phyloP scores from a whole-genome alignment of 139 green algal species.

The Gonium pectorale region DNA sequence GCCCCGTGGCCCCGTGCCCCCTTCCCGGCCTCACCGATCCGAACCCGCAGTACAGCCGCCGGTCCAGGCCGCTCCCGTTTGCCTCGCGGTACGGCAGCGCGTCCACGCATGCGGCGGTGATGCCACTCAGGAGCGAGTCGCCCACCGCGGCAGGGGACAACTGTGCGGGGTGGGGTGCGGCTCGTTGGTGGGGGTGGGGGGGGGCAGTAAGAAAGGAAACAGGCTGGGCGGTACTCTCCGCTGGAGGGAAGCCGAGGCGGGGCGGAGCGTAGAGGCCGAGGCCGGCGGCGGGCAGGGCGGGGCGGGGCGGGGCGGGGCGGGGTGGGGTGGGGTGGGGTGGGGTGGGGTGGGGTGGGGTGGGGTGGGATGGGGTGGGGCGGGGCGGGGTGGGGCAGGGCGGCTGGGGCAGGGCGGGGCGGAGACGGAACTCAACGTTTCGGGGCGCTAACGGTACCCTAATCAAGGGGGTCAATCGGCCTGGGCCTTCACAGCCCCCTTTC shows the following conservation, averaged over 20 bases:
- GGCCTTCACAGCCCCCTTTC: not conserved
- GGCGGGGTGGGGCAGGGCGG: too few relatives aligned
- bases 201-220: not conserved
- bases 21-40: constrained; percentile 27
- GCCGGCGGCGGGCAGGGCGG: not conserved
- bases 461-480: not conserved
- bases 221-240: too few relatives aligned
- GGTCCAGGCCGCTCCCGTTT: constrained; percentile 47
- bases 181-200: not conserved
- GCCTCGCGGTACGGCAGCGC: constrained; percentile 4
- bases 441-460: too few relatives aligned
- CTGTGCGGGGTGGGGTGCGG: not conserved
- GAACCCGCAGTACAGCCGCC: constrained; percentile 75
- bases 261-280: not conserved
- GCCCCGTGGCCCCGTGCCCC: not conserved
- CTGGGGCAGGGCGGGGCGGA: too few relatives aligned
- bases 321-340: too few relatives aligned
- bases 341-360: too few relatives aligned
- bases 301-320: too few relatives aligned
- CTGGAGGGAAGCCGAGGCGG: not conserved
- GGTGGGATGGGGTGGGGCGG: too few relatives aligned
- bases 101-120: constrained; percentile 50
- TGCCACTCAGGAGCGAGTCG: not conserved
- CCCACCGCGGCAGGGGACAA: not conserved
- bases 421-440: too few relatives aligned